These are phyloP conservation scores for Solanum hybrid DNA, from an alignment of 305 asterid species.

Conservation along the genomic window DNA sequence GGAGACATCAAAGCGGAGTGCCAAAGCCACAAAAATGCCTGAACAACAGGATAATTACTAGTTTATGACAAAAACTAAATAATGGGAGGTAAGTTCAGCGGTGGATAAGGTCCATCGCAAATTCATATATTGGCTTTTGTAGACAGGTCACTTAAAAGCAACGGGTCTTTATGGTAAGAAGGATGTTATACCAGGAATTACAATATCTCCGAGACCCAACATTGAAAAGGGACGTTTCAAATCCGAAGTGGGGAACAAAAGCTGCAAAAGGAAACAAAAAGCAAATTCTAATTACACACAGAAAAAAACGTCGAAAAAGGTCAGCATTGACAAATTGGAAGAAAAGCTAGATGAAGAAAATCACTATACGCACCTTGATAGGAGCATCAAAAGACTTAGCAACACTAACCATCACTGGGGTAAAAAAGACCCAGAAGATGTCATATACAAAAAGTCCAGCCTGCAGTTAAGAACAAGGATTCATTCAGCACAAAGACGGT, in stretches of 20 bases:
- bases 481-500: not conserved
- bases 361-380: constrained; percentile 45
- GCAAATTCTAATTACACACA: not conserved
- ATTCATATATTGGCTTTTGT: not conserved
- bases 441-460: constrained; percentile 81
- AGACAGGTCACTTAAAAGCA: not conserved
- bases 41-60: constrained; percentile 7
- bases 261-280: constrained; percentile 39
- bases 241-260: constrained; percentile 82
- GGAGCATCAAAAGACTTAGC: constrained; percentile 91
- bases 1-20: constrained; percentile 90
- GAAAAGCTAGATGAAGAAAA: not conserved
- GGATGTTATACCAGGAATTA: constrained; percentile 69
- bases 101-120: not conserved
- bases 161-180: not conserved
- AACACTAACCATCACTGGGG: constrained; percentile 91
- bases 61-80: not conserved
- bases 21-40: constrained; percentile 97
- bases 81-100: not conserved
- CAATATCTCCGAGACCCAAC: constrained; percentile 98
- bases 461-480: constrained; percentile 32
- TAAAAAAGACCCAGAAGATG: constrained; percentile 89
- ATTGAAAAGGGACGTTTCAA: constrained; percentile 85
- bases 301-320: not conserved
- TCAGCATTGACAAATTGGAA: not conserved